These are phyloP conservation scores for Penicillium sp. DNA, from an alignment of 2,329 filamentous ascomycete genomes.

Conservation along the genomic window DNA sequence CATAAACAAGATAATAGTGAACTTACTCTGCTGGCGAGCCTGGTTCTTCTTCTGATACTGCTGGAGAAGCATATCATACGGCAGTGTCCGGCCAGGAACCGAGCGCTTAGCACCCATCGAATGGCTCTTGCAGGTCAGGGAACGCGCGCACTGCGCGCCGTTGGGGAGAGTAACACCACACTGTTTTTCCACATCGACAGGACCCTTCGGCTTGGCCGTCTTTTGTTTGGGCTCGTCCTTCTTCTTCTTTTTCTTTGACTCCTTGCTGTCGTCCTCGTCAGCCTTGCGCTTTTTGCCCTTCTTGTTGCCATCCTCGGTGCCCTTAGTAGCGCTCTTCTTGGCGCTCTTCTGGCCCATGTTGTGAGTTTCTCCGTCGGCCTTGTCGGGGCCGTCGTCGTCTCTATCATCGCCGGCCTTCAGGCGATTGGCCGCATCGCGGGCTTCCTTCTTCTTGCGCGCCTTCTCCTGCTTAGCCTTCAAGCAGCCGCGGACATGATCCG, in stretches of 20 bases:
- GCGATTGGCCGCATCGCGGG: constrained; percentile 67
- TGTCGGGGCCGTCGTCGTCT: constrained; percentile 48
- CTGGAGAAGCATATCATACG: constrained; percentile 87
- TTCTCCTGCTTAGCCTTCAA: constrained; percentile 81
- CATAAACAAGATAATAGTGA: constrained; percentile 36
- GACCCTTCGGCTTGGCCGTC: constrained; percentile 80
- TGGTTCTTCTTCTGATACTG: constrained; percentile 98
- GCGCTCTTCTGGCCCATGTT: constrained; percentile 63
- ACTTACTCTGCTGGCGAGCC: constrained; percentile 87
- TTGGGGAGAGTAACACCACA: constrained; percentile 86
- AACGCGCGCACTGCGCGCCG: constrained; percentile 81
- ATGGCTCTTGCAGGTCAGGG: constrained; percentile 89
- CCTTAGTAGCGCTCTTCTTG: constrained; percentile 57
- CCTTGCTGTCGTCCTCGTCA: constrained; percentile 70
- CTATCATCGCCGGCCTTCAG: constrained; percentile 53
- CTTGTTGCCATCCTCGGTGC: constrained; percentile 54
- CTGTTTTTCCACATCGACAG: constrained; percentile 90
- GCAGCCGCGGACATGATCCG: constrained; percentile 79
- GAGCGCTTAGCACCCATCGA: constrained; percentile 92
- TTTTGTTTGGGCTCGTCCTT: constrained; percentile 89
- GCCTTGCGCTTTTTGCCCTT: constrained; percentile 79
- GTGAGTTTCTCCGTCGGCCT: constrained; percentile 43
- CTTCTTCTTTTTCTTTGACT: constrained; percentile 87
- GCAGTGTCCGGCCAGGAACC: constrained; percentile 80
- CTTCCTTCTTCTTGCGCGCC: constrained; percentile 73